Percentiles rank a stretch among this genome's conserved stretches.
phyloP scores from a whole-genome alignment of 164 flowering plant genomes.

The Malania oleifera region DNA sequence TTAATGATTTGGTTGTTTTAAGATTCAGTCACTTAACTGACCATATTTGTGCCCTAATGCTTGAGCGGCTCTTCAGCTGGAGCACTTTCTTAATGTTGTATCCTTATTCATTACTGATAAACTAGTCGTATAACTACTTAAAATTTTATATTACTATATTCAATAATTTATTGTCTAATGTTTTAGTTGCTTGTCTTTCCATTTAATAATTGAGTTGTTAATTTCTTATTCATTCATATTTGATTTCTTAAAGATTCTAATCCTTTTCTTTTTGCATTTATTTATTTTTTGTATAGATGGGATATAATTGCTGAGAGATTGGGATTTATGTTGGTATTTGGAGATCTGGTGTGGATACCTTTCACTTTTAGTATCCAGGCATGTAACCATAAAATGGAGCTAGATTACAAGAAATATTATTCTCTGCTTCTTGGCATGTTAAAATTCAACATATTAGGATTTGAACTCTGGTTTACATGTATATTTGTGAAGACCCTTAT shows the following conservation, averaged over 20 bases:
- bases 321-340: slow-evolving; percentile 98
- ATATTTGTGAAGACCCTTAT: too few relatives aligned
- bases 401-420: too few relatives aligned
- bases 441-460: background rate
- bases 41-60: background rate
- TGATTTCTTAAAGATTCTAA: slow-evolving; percentile 1
- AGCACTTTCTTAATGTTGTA: background rate
- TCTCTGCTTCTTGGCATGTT: too few relatives aligned
- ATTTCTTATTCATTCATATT: background rate
- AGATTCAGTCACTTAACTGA: background rate
- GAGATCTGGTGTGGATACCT: slow-evolving; percentile 97
- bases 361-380: slow-evolving; percentile 98
- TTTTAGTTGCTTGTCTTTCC: background rate
- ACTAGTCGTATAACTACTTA: too few relatives aligned
- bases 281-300: slow-evolving; percentile 54
- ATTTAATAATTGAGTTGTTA: background rate
- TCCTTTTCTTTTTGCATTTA: background rate
- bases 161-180: background rate
- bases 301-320: slow-evolving; percentile 97
- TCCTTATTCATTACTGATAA: background rate
- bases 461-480: background rate
- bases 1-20: background rate
- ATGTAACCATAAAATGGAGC: slow-evolving; percentile 18
- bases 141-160: too few relatives aligned
- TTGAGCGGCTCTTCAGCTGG: background rate